Base-by-base conservation (phyloP, 2,329 filamentous ascomycete species). In the Pseudophaeomoniella oleicola region DNA sequence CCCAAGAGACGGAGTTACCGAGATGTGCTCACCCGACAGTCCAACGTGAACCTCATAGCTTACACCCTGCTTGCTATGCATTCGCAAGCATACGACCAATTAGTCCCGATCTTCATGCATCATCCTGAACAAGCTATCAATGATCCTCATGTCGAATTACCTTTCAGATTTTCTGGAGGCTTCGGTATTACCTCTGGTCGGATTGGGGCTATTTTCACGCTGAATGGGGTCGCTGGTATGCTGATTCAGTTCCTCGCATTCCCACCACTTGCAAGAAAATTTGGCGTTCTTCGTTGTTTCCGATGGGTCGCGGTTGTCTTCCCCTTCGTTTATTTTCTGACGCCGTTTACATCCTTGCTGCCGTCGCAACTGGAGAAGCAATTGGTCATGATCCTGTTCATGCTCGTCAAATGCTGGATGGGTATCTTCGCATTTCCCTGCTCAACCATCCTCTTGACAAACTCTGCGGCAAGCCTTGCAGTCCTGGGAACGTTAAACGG, bases 401-500 rank as follows among this genome's bases (percentile, higher is more conserved):
- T 94, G 64, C 57, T 83, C 30, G 46, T 78, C 49, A 92, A 93
- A 55, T 78, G 80, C 6, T 69, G 81, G 37, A 73, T 71, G 29
- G 75, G 78, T 40, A 90, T 92, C 44, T 79, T 94, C 50, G 81
- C 81, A 1, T 94, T 94, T 54, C 88, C 90, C 0, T 90, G 83
- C 50, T 79, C 73, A 16, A 93, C 84, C 4, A 94, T 96, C 47
- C 66, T 96, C 34, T 70, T 96, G 27, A 94, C 87, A 17, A 94
- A 94, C 58, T 84, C 79, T 6, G 85, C 85, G 3, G 60, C 68
- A 1, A 86, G 79, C 37, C 62, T 94, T 12, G 65, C 71, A 31
- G 72, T 93, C 6, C 69, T 96, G 4, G 87, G 86, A 1, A 94
- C 87, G 0, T 62, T 96, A 38, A 96, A 96, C 50, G 90, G 88